phyloP scores from a whole-genome alignment of 352 stramenopile genomes.

The Pythium insidiosum region DNA sequence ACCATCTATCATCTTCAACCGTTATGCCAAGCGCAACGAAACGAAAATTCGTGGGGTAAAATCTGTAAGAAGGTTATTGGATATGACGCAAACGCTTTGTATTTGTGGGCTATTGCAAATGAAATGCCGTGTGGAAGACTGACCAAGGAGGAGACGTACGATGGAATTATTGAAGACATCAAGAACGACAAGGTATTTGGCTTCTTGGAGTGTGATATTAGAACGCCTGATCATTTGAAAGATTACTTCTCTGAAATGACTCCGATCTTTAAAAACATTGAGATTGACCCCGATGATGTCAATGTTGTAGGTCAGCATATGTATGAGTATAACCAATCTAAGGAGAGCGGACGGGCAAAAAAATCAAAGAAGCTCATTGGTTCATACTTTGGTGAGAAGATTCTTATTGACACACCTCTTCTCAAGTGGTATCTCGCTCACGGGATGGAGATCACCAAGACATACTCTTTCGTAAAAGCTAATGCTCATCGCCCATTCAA shows the following conservation, averaged over 20 bases:
- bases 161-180: slow-evolving; percentile 24
- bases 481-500: slow-evolving; percentile 10
- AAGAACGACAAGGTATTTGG: slow-evolving; percentile 23
- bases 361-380: slow-evolving; percentile 19
- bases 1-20: slow-evolving; percentile 13
- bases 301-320: slow-evolving; percentile 24
- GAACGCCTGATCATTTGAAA: slow-evolving; percentile 21
- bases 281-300: slow-evolving; percentile 13
- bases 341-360: background rate
- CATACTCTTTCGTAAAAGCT: slow-evolving; percentile 22
- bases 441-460: slow-evolving; percentile 18
- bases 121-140: slow-evolving; percentile 22
- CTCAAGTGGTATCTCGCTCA: slow-evolving; percentile 31
- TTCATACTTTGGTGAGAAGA: slow-evolving; percentile 25
- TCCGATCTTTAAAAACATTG: slow-evolving; percentile 27
- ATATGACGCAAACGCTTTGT: slow-evolving; percentile 20
- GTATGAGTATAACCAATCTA: slow-evolving; percentile 11
- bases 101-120: slow-evolving; percentile 21
- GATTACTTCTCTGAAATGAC: slow-evolving; percentile 27
- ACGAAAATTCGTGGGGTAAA: slow-evolving; percentile 17
- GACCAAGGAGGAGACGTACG: slow-evolving; percentile 14
- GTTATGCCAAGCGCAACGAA: slow-evolving; percentile 8
- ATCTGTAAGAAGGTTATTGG: slow-evolving; percentile 16
- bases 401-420: slow-evolving; percentile 24
- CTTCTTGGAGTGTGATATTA: slow-evolving; percentile 29